Evolutionary conservation across 371 early-diverging fungal species (phyloP), one percentile per base, ranked within the genome.

Genomic region (Conidiobolus incongruus): DNA sequence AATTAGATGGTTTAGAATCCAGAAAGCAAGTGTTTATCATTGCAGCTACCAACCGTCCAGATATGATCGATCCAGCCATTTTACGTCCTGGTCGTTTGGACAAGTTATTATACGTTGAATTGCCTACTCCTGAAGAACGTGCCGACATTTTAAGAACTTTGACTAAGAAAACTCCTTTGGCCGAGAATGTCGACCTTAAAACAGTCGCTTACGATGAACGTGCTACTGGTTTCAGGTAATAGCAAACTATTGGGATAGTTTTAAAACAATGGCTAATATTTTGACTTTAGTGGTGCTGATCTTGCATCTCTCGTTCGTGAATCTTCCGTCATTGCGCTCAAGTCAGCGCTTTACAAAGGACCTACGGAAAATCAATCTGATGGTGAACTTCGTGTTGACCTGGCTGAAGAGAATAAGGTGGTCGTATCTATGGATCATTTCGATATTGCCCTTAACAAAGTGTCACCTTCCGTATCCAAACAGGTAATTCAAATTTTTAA

Each of bases 61-160:
- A 99, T 53, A 84, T 94, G 61, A 90, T 99, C 45, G 99, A 99
- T 53, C 81, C 89, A 5, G 99, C 99, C 17, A 74, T 99, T 68
- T 64, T 98, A 28, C 75, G 99, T 33, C 98, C 98, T 13, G 99
- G 99, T n/a, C 79, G 99, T 47, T 61, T 99, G 44, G 99, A 99
- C 58, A 99, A 93, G 52, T 59, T 92, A 5, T 67, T 99, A 13
- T 93, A 95, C 55, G 95, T 99, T 1, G 90, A 87, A 50, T 57
- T 96, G 33, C 99, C 99, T 4, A 69, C 72, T 2, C 63, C 73
- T 15, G 53, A 49, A 4, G 94, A 91, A 55, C 70, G 97, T n/a
- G 55, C 62, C 10, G 88, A 92, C 36, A 95, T 98, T 37, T 55
- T 98, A 36, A 66, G 61, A 10, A 84, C 92, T 8, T 60, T 92